A percentile compares a stretch with the other conserved stretches of the same genome.
phyloP scores from a whole-genome alignment of 2,329 filamentous ascomycete species.

The Hirsutella rhossiliensis region DNA sequence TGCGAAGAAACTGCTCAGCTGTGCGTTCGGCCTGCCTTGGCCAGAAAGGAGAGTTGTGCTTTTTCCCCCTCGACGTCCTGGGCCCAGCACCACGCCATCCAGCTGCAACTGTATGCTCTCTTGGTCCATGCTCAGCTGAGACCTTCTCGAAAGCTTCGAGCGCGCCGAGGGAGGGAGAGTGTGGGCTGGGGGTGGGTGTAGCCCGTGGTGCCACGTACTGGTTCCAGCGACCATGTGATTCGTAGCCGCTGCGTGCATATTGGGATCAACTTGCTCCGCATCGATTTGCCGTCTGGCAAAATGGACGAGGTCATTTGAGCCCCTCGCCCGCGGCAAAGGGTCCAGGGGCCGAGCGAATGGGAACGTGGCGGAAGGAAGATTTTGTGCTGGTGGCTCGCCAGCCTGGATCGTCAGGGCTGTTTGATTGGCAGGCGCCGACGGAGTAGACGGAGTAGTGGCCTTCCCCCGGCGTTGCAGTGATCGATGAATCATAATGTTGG shows the following conservation, averaged over 20 bases:
- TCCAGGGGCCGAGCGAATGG: slow-evolving; percentile 1
- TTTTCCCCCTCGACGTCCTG: no score
- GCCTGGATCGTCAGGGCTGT: background rate
- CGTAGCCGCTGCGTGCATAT: slow-evolving; percentile 1
- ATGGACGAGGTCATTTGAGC: background rate
- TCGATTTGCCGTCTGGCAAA: background rate
- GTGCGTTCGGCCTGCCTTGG: no score
- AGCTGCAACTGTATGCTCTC: background rate
- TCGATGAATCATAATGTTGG: no score
- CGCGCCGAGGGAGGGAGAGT: background rate
- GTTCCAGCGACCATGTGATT: slow-evolving; percentile 1
- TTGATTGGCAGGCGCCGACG: background rate
- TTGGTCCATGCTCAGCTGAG: background rate
- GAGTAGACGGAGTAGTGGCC: no score
- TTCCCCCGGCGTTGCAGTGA: no score
- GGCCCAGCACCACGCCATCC: background rate
- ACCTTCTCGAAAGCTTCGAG: slow-evolving; percentile 4
- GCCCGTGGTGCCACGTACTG: background rate
- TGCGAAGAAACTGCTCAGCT: no score
- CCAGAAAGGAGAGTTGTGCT: no score
- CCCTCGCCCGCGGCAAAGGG: background rate
- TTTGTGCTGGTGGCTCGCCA: background rate
- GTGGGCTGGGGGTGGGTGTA: slow-evolving; percentile 1
- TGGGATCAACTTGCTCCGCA: background rate
- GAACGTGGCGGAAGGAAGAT: background rate